phyloP scores from a whole-genome alignment of 305 asterid genomes.

The Salvia sclarea region DNA sequence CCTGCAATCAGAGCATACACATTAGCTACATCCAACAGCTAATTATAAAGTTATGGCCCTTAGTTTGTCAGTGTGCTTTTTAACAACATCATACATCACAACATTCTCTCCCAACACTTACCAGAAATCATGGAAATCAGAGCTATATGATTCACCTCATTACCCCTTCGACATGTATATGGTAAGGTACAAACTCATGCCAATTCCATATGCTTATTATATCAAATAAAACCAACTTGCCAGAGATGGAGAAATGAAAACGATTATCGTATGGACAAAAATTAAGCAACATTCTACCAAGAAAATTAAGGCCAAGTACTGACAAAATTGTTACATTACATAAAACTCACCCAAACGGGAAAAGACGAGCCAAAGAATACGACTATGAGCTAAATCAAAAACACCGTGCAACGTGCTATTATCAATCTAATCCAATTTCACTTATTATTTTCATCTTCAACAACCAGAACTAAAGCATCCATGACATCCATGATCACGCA shows the following conservation, averaged over 20 bases:
- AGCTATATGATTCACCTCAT: neutral
- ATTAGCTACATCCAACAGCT: neutral
- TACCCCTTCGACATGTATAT: neutral
- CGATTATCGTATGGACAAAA: no score
- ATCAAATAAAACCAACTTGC: neutral
- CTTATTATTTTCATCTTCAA: constrained; percentile 7
- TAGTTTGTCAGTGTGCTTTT: neutral
- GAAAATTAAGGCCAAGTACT: neutral
- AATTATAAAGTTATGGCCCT: neutral
- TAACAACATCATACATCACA: neutral
- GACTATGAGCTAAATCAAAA: constrained; percentile 15
- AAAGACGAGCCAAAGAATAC: neutral
- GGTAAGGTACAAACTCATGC: neutral
- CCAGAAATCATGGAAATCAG: neutral
- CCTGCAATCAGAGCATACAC: constrained; percentile 27
- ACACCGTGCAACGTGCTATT: neutral
- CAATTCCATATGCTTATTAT: neutral
- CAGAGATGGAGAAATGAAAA: neutral
- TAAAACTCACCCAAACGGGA: neutral
- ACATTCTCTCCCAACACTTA: neutral
- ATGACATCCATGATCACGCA: constrained; percentile 8
- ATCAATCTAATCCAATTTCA: neutral
- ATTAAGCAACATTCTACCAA: neutral
- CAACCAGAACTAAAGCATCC: constrained; percentile 2
- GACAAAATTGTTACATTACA: neutral